Evolutionary conservation across 2,329 filamentous ascomycete species (phyloP).

Genomic region (Mycosphaerella sp.): DNA sequence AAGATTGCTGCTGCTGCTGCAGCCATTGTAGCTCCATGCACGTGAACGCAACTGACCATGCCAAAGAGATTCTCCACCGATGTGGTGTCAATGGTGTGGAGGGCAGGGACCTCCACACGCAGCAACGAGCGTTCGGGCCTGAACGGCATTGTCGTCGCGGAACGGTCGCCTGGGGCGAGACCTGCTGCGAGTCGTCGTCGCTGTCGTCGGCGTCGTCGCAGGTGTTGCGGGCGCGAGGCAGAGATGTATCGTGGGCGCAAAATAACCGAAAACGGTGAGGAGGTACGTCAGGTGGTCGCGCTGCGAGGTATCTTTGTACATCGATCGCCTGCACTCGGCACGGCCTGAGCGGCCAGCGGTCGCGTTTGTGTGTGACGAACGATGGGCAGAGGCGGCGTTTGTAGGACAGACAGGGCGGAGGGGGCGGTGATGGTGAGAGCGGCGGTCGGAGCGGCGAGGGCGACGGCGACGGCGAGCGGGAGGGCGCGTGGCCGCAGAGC

Average conservation of each 20-base stretch:
- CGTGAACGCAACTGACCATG: constrained; percentile 47
- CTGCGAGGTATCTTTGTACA: constrained; percentile 7
- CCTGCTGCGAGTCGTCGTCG: constrained; percentile 1
- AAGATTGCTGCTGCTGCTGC: neutral
- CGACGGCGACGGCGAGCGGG: no score
- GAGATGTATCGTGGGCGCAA: constrained; percentile 11
- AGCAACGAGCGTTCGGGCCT: constrained; percentile 78
- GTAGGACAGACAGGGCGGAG: no score
- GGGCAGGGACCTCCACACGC: constrained; percentile 82
- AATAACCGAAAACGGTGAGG: constrained; percentile 10
- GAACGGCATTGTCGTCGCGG: constrained; percentile 62
- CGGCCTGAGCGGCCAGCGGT: no score
- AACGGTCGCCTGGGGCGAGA: constrained; percentile 10
- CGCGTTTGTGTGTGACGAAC: no score
- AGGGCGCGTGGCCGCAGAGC: no score
- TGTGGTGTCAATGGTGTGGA: constrained; percentile 89
- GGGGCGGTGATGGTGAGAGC: no score
- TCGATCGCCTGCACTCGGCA: neutral
- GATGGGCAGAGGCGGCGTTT: no score
- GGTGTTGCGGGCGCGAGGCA: constrained; percentile 1
- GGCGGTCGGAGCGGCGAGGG: no score
- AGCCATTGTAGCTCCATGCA: neutral
- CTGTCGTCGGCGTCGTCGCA: neutral
- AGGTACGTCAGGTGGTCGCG: constrained; percentile 10
- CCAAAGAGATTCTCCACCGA: constrained; percentile 91